These are phyloP conservation scores for Pachyrhizus erosus DNA, from an alignment of 306 rosid genomes.

Conservation along the genomic window DNA sequence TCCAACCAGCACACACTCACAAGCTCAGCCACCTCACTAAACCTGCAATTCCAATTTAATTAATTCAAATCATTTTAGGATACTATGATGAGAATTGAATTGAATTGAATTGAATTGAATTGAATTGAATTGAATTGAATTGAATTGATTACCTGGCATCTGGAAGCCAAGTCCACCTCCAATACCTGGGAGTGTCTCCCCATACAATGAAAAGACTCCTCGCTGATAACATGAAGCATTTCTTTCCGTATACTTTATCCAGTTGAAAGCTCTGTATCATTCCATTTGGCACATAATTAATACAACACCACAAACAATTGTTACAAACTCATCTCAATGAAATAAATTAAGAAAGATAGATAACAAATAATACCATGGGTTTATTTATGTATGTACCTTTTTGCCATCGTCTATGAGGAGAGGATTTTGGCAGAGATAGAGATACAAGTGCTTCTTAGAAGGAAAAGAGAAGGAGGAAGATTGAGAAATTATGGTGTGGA, in stretches of 20 bases:
- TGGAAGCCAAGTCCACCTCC: slow-evolving; percentile 61
- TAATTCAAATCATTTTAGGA: no score
- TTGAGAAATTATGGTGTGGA: slow-evolving; percentile 38
- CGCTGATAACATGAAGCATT: slow-evolving; percentile 77
- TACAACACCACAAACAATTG: neutral
- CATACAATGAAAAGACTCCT: slow-evolving; percentile 67
- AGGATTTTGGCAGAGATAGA: slow-evolving; percentile 58
- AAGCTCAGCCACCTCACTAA: slow-evolving; percentile 74
- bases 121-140: no score
- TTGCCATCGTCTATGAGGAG: slow-evolving; percentile 65
- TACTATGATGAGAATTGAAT: no score
- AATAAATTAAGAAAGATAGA: neutral
- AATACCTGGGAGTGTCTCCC: slow-evolving; percentile 79
- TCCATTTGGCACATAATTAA: neutral
- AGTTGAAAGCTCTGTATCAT: slow-evolving; percentile 67
- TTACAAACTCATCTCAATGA: no score
- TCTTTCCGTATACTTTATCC: slow-evolving; percentile 70
- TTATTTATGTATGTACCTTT: slow-evolving; percentile 51
- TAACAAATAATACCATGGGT: neutral
- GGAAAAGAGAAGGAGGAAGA: neutral
- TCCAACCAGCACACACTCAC: slow-evolving; percentile 80
- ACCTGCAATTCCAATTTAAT: slow-evolving; percentile 47
- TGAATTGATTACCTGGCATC: slow-evolving; percentile 41
- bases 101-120: no score
- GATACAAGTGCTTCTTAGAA: slow-evolving; percentile 67